Percentiles rank a stretch among this genome's conserved stretches.
Evolutionary conservation across 2,329 filamentous ascomycete species (phyloP).

Genomic region (Zasmidium angulare): DNA sequence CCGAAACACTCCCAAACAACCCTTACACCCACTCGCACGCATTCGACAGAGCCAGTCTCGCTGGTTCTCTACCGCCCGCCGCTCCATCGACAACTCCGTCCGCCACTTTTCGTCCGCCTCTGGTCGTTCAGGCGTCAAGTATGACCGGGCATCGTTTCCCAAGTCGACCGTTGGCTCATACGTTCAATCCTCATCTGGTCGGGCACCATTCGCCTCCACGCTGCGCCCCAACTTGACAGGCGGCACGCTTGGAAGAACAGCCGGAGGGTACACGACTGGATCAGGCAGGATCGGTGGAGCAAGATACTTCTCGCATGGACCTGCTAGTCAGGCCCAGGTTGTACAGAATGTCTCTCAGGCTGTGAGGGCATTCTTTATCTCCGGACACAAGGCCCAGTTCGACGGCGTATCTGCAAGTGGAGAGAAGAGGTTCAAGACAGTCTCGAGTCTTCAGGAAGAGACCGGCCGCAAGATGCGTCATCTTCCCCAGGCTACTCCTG

Average conservation of each 20-base stretch:
- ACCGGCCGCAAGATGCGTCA: conserved; percentile 66
- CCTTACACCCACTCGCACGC: conserved; percentile 60
- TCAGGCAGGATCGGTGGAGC: conserved; percentile 68
- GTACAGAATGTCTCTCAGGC: conserved; percentile 94
- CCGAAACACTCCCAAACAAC: conserved; percentile 57
- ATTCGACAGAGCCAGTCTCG: conserved; percentile 65
- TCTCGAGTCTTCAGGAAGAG: conserved; percentile 74
- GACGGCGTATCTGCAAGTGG: conserved; percentile 72
- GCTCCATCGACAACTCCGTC: conserved; percentile 43
- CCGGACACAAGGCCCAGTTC: conserved; percentile 83
- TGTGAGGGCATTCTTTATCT: conserved; percentile 88
- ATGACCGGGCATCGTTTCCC: conserved; percentile 54
- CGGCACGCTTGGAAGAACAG: conserved; percentile 77
- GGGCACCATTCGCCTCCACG: conserved; percentile 82
- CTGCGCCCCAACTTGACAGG: conserved; percentile 91
- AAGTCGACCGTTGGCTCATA: conserved; percentile 57
- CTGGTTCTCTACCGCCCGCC: conserved; percentile 60
- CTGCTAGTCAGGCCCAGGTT: conserved; percentile 82
- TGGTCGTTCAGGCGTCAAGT: conserved; percentile 41
- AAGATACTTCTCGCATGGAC: conserved; percentile 86
- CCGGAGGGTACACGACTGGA: conserved; percentile 77
- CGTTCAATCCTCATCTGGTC: conserved; percentile 65
- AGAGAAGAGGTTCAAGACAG: conserved; percentile 73
- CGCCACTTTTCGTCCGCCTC: conserved; percentile 54
- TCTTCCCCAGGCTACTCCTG: conserved; percentile 60